Evolutionary conservation across 2,329 filamentous ascomycete genomes (phyloP), one percentile per base, ranked within the genome.

Genomic region (Tolypocladium endophyticum): DNA sequence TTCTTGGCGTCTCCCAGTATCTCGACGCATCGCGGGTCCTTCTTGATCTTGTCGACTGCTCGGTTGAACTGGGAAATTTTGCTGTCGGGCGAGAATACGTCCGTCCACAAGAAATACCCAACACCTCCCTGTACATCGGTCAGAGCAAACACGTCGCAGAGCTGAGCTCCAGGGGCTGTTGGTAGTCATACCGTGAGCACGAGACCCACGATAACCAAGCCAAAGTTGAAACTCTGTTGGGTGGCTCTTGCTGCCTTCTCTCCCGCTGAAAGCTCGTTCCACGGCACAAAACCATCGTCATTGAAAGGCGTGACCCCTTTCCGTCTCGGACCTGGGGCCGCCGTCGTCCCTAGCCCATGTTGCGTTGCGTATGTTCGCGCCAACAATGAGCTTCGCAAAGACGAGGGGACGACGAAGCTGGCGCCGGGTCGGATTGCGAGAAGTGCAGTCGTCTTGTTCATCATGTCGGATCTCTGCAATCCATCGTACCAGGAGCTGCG

Each of bases 211-310:
- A 91, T 65, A 11, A 97, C 85, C 63, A 97, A 74, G 64, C 87
- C 81, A 64, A 96, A 85, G 74, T 97, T 97, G 77, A 96, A 88
- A 20, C 87, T 89, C 73, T 97, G 93, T 73, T 97, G 92, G 0
- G 90, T 93, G 11, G 91, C 89, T 45, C 93, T 84, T 30, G 88
- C 88, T 3, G 87, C 86, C 73, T 96, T 97, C 72, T 97, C 93
- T 55, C 77, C 77, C 0, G 76, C 77, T 0, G 87, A 91, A 2
- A 97, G 81, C 59, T 94, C 81, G 3, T 78, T 81, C 93, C 93
- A 97, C 4, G 86, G 84, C 1, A 96, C 86, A 63, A 82, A 81
- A 9, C 93, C 93, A 68, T 91, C 88, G 67, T 97, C 93, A 67
- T 91, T 94, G 68, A 92, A 87, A 0, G 93, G 83, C 0, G 92